Base-by-base conservation (phyloP, 2,329 filamentous ascomycete genomes). In the Byssochlamys sp. region DNA sequence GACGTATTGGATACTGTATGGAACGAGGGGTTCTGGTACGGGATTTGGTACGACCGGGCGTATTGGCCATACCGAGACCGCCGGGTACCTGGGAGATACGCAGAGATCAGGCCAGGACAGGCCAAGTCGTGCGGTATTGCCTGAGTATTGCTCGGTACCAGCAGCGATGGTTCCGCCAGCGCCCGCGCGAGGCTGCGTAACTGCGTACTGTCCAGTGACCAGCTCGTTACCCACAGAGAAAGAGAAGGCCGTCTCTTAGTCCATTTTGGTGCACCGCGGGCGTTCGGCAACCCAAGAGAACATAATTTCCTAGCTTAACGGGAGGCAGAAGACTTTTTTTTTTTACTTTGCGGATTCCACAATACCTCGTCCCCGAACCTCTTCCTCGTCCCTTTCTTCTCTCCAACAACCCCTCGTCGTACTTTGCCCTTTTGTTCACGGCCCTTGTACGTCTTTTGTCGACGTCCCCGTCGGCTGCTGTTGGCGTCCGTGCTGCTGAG, bases 161-260 rank as follows among this genome's bases (percentile, higher is more conserved):
- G 49, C 27, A 24, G 27, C 25, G 49, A 2, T 12, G 9, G 49
- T 51, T 51, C 49, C 49, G 49, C 49, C 49, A 51, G 49, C 24
- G 49, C 49, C 49, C 49, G 49, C 49, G 49, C 10, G 25, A 12
- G 5, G 12, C 10, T n/a, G 27, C 25, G 24, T 51, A 51, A 45
- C 39, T 45, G 39, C 39, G 39, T 45, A 45, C 39, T 26, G 27
- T 24, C 25, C 24, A 51, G 49, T 51, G 49, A 51, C 39, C 39
- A 45, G 28, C n/a, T 53, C 33, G 50, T 57, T 58, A 55, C 63
- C 65, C 65, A 67, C 65, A 64, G 59, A 63, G n/a, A 66, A 61
- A 63, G 62, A 62, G 64, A 62, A 55, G 64, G 62, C 59, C 58
- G 62, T 62, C 64, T 62, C 64, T 62, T 56, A 58, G 58, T 33